phyloP scores from a whole-genome alignment of 2,329 filamentous ascomycete species.

The Botryosphaeria dothidea region DNA sequence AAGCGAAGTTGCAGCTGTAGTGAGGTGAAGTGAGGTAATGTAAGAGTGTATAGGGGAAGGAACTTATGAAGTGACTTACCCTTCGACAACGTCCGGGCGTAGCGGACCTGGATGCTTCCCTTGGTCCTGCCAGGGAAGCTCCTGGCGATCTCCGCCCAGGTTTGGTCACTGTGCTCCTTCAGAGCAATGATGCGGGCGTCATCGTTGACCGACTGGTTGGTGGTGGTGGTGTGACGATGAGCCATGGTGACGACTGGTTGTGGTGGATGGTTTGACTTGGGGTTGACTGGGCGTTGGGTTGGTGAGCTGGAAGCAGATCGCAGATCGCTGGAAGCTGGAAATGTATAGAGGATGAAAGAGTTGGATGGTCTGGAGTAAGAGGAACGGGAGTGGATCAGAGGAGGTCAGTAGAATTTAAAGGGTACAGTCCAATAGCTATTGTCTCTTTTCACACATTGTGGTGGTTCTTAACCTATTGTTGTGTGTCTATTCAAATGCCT shows the following conservation, averaged over 20 bases:
- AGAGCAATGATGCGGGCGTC: constrained; percentile 12
- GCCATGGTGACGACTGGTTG: not conserved
- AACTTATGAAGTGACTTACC: not conserved
- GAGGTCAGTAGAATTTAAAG: not conserved
- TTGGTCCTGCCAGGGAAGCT: not conserved
- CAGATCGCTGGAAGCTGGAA: not conserved
- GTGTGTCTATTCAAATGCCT: not conserved
- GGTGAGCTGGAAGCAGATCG: not conserved
- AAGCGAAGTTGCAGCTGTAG: not conserved
- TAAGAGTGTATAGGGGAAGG: not conserved
- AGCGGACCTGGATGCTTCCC: constrained; percentile 12
- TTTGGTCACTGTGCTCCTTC: not conserved
- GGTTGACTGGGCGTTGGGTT: not conserved
- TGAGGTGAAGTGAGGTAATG: not conserved
- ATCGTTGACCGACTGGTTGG: not conserved
- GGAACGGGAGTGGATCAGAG: too few relatives aligned
- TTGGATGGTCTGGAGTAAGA: not conserved
- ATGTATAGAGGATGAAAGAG: not conserved
- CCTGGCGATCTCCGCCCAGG: not conserved
- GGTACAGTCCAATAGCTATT: not conserved
- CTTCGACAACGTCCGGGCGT: not conserved
- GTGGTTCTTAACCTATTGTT: not conserved
- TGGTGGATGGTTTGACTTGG: not conserved
- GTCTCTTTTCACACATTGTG: not conserved
- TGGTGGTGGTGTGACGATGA: not conserved